A percentile compares a stretch with the other conserved stretches of the same genome.
Conservation (phyloP, 2,329 filamentous ascomycete species). For the Chrysoporthe puriensis region DNA sequence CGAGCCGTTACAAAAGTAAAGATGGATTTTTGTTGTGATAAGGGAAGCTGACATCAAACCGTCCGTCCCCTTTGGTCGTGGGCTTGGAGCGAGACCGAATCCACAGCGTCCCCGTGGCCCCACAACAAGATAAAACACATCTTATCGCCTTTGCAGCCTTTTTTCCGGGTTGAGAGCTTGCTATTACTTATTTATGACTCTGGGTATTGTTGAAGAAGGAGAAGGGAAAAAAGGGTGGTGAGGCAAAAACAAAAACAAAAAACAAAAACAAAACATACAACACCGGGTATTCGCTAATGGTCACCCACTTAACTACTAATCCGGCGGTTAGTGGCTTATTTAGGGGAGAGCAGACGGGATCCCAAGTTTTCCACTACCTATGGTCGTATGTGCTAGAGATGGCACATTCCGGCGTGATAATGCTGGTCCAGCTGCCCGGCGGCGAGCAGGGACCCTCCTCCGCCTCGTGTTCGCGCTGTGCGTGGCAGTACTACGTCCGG, state of each 20-base stretch:
- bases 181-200: too few relatives aligned
- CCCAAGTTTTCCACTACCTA: conserved; percentile 7
- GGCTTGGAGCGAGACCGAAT: neutral
- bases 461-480: too few relatives aligned
- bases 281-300: conserved; percentile 9
- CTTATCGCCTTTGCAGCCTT: too few relatives aligned
- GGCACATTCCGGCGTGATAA: neutral
- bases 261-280: conserved; percentile 9
- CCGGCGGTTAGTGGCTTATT: conserved; percentile 6
- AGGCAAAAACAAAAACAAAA: neutral
- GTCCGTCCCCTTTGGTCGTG: too few relatives aligned
- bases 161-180: too few relatives aligned
- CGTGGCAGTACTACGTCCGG: too few relatives aligned
- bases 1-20: too few relatives aligned
- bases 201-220: neutral
- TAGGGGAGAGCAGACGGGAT: conserved; percentile 8
- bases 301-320: conserved; percentile 8
- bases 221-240: neutral
- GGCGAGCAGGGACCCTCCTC: too few relatives aligned
- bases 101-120: neutral
- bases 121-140: too few relatives aligned
- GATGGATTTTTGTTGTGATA: neutral
- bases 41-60: neutral
- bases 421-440: neutral
- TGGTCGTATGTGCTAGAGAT: neutral